phyloP scores from a whole-genome alignment of 495 filamentous ascomycete species.

The Jackrogersella minutella region DNA sequence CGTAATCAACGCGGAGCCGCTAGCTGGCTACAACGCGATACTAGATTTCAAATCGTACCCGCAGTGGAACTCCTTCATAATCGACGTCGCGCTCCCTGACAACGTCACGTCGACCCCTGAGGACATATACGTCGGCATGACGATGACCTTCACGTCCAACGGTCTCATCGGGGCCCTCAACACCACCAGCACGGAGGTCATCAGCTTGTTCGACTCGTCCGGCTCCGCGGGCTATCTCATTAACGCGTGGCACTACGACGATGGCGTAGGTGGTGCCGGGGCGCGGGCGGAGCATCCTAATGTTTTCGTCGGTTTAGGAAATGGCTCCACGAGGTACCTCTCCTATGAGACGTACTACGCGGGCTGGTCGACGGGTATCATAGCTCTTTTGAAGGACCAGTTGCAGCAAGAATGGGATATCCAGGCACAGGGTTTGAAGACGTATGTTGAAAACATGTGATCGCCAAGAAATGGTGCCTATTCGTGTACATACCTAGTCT shows the following conservation, averaged over 20 bases:
- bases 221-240: conserved; percentile 21
- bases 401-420: conserved; percentile 31
- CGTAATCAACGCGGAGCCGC: conserved; percentile 24
- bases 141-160: conserved; percentile 40
- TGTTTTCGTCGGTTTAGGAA: conserved; percentile 27
- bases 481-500: no score
- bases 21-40: conserved; percentile 22
- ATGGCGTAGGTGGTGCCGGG: conserved; percentile 25
- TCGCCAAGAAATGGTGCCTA: no score
- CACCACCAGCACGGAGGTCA: conserved; percentile 40
- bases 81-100: conserved; percentile 32
- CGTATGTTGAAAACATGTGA: conserved; percentile 29
- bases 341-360: conserved; percentile 47
- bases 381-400: conserved; percentile 24
- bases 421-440: conserved; percentile 38
- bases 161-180: conserved; percentile 40
- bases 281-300: conserved; percentile 33
- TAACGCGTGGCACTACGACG: conserved; percentile 34
- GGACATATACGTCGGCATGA: conserved; percentile 37
- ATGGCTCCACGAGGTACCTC: conserved; percentile 33
- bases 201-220: conserved; percentile 30
- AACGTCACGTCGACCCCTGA: conserved; percentile 37
- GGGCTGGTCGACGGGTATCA: conserved; percentile 25
- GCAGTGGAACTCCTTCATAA: conserved; percentile 43
- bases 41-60: conserved; percentile 40